Evolutionary conservation across 345 rosid genomes (phyloP), one percentile per base, ranked within the genome.

Genomic region (Hypericum perforatum): DNA sequence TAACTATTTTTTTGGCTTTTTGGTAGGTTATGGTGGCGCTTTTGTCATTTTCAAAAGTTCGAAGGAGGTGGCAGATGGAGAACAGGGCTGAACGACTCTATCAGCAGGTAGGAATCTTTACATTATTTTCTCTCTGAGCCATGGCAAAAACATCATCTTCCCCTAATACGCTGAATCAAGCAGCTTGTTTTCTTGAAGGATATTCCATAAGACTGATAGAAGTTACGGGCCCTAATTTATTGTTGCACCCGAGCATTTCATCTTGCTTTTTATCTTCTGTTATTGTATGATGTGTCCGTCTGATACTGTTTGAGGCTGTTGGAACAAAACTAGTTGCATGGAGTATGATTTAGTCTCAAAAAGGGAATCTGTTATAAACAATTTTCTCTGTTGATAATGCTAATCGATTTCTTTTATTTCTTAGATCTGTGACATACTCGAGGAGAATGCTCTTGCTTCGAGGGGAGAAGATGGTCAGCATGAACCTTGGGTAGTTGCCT

Each of bases 401-500:
- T 49, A 47, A 39, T 10, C 41, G n/a, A 45, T 49, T 11, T 29
- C 54, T 15, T 43, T 60, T 15, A 13, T 52, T 53, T 57, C 39
- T 62, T 65, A 86, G 97, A 85, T 86, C 8, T 86, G 97, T 54
- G 84, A 84, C 66, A 78, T 75, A 51, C 92, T 87, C 52, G 96
- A 91, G 75, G 98, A 91, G 66, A 87, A 64, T 75, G 98, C 95
- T 52, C 60, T 82, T 61, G 56, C 60, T 54, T 71, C 88, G 32
- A 77, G 79, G 59, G 66, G 67, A 48, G 60, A 37, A 58, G 66
- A 62, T 58, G 68, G 77, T 67, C 71, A 75, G 66, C 62, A 57
- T 66, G 87, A 87, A 61, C 75, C 95, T 40, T 91, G 92, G 98
- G 75, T 82, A 43, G 89, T 91, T 38, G 92, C 92, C 45, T 78